Evolutionary conservation across 805 yeast genomes (phyloP).

Genomic region (Hanseniaspora vineae): DNA sequence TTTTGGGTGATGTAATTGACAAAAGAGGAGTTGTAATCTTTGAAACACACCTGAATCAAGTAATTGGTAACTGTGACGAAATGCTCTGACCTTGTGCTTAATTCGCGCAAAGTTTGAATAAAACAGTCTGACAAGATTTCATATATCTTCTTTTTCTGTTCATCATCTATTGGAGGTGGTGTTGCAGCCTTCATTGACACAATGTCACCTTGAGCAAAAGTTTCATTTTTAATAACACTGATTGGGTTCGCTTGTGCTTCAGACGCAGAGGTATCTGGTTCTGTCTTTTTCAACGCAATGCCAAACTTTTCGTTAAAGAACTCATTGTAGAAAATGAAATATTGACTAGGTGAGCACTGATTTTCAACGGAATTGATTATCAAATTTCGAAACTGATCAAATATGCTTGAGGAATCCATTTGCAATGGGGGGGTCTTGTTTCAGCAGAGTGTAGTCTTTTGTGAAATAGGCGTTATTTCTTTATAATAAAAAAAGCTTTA

Average conservation of each 20-base stretch:
- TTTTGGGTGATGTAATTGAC: constrained; percentile 15
- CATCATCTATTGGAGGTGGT: constrained; percentile 1
- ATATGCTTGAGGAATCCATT: neutral
- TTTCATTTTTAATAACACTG: no score
- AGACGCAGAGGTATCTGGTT: constrained; percentile 1
- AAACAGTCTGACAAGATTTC: constrained; percentile 4
- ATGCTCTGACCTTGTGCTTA: neutral
- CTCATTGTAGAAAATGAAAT: constrained; percentile 21
- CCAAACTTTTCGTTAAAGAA: constrained; percentile 20
- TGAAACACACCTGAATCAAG: constrained; percentile 17
- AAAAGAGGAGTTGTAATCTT: constrained; percentile 18
- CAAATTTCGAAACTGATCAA: constrained; percentile 9
- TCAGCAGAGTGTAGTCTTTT: no score
- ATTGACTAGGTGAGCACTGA: constrained; percentile 17
- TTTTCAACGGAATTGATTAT: constrained; percentile 18
- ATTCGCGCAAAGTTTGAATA: constrained; percentile 10
- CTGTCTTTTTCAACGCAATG: constrained; percentile 8
- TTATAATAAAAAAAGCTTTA: no score
- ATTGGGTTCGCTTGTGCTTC: no score
- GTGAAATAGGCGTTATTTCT: no score
- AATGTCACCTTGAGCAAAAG: neutral
- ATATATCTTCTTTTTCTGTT: constrained; percentile 3
- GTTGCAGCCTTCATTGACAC: constrained; percentile 4
- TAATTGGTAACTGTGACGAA: constrained; percentile 13
- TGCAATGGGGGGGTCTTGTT: neutral